phyloP scores from a whole-genome alignment of 1,284 basidiomycete genomes.

The Polyporus tsugae region DNA sequence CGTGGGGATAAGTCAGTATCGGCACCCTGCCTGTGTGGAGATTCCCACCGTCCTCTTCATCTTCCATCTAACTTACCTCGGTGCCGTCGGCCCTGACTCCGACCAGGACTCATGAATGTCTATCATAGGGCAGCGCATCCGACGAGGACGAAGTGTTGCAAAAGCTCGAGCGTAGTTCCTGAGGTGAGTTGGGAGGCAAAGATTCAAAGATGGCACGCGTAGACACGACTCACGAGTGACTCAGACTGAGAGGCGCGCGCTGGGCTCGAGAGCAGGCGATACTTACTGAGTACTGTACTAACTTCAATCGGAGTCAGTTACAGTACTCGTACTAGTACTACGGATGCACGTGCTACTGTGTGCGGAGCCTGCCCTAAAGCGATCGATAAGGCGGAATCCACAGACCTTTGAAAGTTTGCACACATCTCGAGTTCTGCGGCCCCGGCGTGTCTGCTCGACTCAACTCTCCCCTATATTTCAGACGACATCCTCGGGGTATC shows the following conservation, averaged over 20 bases:
- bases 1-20: not conserved
- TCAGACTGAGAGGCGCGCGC: too few relatives aligned
- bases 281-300: too few relatives aligned
- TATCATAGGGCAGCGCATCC: not conserved
- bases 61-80: not conserved
- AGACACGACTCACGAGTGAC: too few relatives aligned
- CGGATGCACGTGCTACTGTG: not conserved
- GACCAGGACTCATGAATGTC: not conserved
- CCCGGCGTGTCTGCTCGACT: conserved; percentile 40
- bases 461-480: conserved; percentile 31
- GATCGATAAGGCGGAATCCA: conserved; percentile 43
- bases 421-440: conserved; percentile 39
- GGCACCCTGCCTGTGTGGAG: not conserved
- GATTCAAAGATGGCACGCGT: not conserved
- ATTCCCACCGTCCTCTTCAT: not conserved
- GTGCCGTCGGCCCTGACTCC: not conserved
- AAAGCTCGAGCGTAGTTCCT: not conserved
- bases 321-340: not conserved
- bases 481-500: conserved; percentile 39
- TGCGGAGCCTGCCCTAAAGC: conserved; percentile 42
- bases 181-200: not conserved
- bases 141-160: not conserved
- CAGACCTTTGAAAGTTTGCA: conserved; percentile 36
- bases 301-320: too few relatives aligned
- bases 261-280: too few relatives aligned